These are phyloP conservation scores for Lumnitzera littorea DNA, from an alignment of 345 rosid species.

Conservation along the genomic window DNA sequence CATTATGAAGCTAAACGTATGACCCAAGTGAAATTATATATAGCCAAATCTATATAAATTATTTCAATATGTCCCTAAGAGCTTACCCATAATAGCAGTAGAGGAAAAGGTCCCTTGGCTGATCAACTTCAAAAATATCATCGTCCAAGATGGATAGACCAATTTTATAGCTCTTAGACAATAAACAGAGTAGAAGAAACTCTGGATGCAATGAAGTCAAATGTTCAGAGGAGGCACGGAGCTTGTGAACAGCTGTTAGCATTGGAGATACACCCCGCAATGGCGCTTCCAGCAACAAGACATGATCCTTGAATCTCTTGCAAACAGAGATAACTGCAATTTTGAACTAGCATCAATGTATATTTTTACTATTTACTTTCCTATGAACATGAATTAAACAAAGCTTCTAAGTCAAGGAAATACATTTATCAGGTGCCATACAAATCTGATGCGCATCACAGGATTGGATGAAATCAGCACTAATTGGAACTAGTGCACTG, in stretches of 20 bases:
- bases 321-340: slow-evolving; percentile 60
- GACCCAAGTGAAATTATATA: not conserved
- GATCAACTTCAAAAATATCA: slow-evolving; percentile 81
- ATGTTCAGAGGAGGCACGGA: slow-evolving; percentile 62
- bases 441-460: slow-evolving; percentile 70
- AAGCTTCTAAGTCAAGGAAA: not conserved
- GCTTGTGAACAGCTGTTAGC: slow-evolving; percentile 62
- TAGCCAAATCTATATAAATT: not conserved
- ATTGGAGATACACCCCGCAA: slow-evolving; percentile 69
- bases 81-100: slow-evolving; percentile 91
- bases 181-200: slow-evolving; percentile 76
- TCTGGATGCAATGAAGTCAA: slow-evolving; percentile 90
- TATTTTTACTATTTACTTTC: too few relatives aligned
- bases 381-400: not conserved
- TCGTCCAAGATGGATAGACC: slow-evolving; percentile 78
- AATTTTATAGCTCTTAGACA: slow-evolving; percentile 63
- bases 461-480: slow-evolving; percentile 54
- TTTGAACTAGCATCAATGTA: slow-evolving; percentile 9
- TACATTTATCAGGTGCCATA: slow-evolving; percentile 74
- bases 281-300: slow-evolving; percentile 53
- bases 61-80: slow-evolving; percentile 12
- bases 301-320: slow-evolving; percentile 77
- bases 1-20: too few relatives aligned
- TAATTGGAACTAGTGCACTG: slow-evolving; percentile 22
- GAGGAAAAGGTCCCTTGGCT: slow-evolving; percentile 80